Conservation (phyloP, 1,284 basidiomycete species). For the Heterobasidion irregulare region DNA sequence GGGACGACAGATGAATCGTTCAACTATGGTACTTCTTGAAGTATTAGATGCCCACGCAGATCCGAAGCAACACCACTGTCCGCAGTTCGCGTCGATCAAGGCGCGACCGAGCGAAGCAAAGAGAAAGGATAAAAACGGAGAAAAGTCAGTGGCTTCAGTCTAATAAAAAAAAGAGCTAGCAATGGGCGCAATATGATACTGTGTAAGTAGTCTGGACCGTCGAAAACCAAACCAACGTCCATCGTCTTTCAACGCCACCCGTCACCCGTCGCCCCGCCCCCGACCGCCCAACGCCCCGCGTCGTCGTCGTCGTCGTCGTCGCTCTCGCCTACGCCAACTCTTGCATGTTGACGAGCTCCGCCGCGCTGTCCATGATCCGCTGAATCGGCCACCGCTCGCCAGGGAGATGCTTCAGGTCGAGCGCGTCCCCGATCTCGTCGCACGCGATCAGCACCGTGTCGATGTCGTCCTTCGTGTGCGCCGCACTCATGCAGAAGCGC, state of each 20-base stretch:
- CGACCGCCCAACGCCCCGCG: too few relatives aligned
- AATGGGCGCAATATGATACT: neutral
- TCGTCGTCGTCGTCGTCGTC: neutral
- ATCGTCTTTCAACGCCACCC: neutral
- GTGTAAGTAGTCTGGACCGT: neutral
- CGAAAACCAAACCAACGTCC: neutral
- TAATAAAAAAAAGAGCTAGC: neutral
- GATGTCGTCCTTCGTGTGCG: constrained; percentile 97
- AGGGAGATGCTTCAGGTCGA: constrained; percentile 79
- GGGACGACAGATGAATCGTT: too few relatives aligned
- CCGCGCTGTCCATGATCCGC: constrained; percentile 66
- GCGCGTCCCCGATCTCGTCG: constrained; percentile 85
- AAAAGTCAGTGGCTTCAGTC: neutral
- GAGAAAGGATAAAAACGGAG: neutral
- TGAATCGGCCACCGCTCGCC: constrained; percentile 80
- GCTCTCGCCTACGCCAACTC: neutral
- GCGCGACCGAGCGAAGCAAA: too few relatives aligned
- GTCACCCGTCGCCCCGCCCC: too few relatives aligned
- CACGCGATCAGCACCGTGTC: constrained; percentile 83
- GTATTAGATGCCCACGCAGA: too few relatives aligned
- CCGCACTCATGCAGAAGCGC: constrained; percentile 89
- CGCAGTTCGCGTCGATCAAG: too few relatives aligned
- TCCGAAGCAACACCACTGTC: too few relatives aligned
- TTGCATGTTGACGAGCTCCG: constrained; percentile 62
- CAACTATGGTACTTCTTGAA: too few relatives aligned